Evolutionary conservation across 1,284 basidiomycete species (phyloP), one percentile per base, ranked within the genome.

Genomic region (Xerocomus amazonicus): DNA sequence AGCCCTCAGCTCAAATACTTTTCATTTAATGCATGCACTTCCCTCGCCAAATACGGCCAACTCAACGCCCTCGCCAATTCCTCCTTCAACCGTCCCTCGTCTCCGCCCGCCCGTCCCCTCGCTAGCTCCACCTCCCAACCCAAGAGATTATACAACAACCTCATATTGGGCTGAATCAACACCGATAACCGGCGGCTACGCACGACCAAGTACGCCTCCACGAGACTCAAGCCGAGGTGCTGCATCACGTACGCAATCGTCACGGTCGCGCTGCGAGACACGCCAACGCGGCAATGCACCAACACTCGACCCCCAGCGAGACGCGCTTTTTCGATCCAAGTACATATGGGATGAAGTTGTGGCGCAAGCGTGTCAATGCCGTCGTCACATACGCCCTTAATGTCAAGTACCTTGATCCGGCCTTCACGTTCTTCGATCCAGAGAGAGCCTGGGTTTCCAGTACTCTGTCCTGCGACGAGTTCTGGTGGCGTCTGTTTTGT

Each of bases 231-330:
- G 37, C 79, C 75, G n/a, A 94, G 81, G 64, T 95, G 84, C 64
- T 94, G 90, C 94, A 97, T 97, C 60, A 97, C 88, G 70, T 97
- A 97, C 9, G 95, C 96, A 63, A 99, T 95, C 50, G 91, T 91
- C 52, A 97, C 92, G 35, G 92, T 96, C 16, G 95, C 94, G 62
- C 90, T 93, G 50, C 96, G 76, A 47, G 87, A 91, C 36, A 99
- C 96, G 9, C 96, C 96, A 14, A 98, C 94, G 14, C 95, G 81
- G 70, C 96, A 98, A 70, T 99, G 96, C 9, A 99, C 94, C 43
- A 99, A 78, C 41, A 96, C 88, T 64, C 88, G 89, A 6, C 95
- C 95, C 6, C 94, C 93, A 33, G 83, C 76, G 35, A 73, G 69
- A 27, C 93, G 75, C 16, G 93, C 95, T 43, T 81, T 74, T 62